A percentile compares a stretch with the other conserved stretches of the same genome.
Conservation (phyloP, 257 asterid species). For the Solanum chmielewskii region DNA sequence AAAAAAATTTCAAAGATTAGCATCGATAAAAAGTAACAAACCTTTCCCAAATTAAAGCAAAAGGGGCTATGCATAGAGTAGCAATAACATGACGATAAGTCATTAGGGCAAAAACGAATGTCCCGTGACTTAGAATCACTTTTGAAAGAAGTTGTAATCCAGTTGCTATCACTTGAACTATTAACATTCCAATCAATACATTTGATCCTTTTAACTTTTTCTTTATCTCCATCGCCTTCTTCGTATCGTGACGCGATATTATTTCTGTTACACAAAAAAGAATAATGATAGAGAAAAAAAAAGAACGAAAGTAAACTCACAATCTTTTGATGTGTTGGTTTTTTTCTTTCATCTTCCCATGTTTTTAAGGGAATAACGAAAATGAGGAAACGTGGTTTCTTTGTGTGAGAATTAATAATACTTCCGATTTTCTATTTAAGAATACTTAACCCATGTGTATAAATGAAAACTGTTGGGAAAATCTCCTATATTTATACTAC, state of each 20-base stretch:
- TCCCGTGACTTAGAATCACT: conserved; percentile 30
- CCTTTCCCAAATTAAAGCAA: conserved; percentile 51
- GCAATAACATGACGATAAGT: conserved; percentile 47
- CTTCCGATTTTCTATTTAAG: not conserved
- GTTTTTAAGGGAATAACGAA: not conserved
- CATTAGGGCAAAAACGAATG: conserved; percentile 39
- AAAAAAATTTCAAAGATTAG: not conserved
- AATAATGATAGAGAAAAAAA: not conserved
- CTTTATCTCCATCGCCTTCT: not conserved
- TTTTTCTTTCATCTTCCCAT: not conserved
- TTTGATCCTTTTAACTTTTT: conserved; percentile 12
- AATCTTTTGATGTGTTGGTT: not conserved
- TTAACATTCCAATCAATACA: conserved; percentile 27
- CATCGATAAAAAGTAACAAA: not conserved
- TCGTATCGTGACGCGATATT: not conserved
- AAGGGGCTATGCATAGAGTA: conserved; percentile 31
- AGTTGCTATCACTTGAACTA: conserved; percentile 37
- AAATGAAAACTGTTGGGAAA: not conserved
- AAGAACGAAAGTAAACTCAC: not conserved
- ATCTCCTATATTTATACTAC: not conserved
- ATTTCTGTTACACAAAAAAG: not conserved
- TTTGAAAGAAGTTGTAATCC: conserved; percentile 56
- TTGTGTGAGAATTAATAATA: not conserved
- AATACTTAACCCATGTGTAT: not conserved
- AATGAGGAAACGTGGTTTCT: not conserved